These are phyloP conservation scores for Dictyostelium firmibasis DNA, from an alignment of 78 protist genomes.

Conservation along the genomic window DNA sequence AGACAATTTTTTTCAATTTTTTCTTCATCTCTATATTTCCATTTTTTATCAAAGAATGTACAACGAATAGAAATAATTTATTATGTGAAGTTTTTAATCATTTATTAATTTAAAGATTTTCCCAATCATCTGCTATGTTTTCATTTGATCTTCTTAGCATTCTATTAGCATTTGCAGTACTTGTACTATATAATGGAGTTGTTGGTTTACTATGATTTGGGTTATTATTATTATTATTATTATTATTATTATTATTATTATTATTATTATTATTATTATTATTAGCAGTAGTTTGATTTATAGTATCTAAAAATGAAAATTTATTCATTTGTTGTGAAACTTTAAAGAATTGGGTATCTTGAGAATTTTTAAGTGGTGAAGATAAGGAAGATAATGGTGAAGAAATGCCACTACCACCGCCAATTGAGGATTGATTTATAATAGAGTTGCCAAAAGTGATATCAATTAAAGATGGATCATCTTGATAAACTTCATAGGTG, in stretches of 20 bases:
- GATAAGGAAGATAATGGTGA: neutral
- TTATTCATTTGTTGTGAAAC: constrained; percentile 25
- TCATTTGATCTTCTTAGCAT: constrained; percentile 14
- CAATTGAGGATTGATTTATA: neutral
- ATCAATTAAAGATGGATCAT: constrained; percentile 34
- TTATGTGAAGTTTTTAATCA: neutral
- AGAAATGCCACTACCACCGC: neutral
- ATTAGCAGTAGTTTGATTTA: neutral
- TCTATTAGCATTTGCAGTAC: neutral
- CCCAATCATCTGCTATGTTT: constrained; percentile 1
- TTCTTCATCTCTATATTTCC: too few relatives aligned
- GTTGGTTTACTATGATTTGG: neutral
- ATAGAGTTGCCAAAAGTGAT: neutral
- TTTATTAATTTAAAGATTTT: neutral
- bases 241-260: too few relatives aligned
- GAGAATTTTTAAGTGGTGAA: neutral
- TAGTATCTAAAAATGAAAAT: constrained; percentile 21
- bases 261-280: neutral
- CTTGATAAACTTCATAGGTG: neutral
- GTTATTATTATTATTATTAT: too few relatives aligned
- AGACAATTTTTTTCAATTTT: too few relatives aligned
- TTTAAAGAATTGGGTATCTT: neutral
- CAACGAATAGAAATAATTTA: too few relatives aligned
- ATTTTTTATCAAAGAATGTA: too few relatives aligned
- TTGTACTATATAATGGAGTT: neutral